These are phyloP conservation scores for Periconia sp. DNA, from an alignment of 2,329 filamentous ascomycete genomes.

Conservation along the genomic window DNA sequence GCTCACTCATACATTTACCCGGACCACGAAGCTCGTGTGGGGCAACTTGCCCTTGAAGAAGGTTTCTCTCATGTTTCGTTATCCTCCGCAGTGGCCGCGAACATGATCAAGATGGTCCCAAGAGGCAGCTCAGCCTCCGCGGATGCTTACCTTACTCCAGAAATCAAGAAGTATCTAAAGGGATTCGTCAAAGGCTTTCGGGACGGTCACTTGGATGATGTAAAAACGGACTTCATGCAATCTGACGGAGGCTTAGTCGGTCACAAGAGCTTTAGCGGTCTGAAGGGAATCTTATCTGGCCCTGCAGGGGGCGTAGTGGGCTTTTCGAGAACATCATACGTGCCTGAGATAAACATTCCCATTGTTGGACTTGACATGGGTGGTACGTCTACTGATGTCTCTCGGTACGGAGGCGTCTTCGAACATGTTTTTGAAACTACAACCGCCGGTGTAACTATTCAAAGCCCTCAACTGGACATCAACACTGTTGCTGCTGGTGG, in stretches of 20 bases:
- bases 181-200: slow-evolving; percentile 53
- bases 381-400: slow-evolving; percentile 41
- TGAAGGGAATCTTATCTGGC: slow-evolving; percentile 38
- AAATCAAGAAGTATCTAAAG: slow-evolving; percentile 75
- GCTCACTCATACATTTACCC: slow-evolving; percentile 91
- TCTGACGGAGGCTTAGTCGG: slow-evolving; percentile 60
- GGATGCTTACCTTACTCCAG: slow-evolving; percentile 76
- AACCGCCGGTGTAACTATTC: slow-evolving; percentile 37
- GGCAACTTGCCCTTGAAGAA: slow-evolving; percentile 73
- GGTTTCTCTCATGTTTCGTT: slow-evolving; percentile 79
- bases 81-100: slow-evolving; percentile 73
- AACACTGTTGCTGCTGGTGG: slow-evolving; percentile 62
- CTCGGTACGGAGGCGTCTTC: slow-evolving; percentile 36
- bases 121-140: slow-evolving; percentile 74
- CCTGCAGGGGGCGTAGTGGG: slow-evolving; percentile 47
- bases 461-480: slow-evolving; percentile 39
- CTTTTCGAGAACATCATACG: slow-evolving; percentile 38
- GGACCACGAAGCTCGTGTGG: slow-evolving; percentile 78
- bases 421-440: slow-evolving; percentile 41
- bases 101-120: slow-evolving; percentile 79
- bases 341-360: slow-evolving; percentile 25
- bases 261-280: slow-evolving; percentile 33
- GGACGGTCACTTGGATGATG: slow-evolving; percentile 64
- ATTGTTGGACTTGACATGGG: slow-evolving; percentile 41
- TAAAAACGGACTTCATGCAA: slow-evolving; percentile 90